These are phyloP conservation scores for Penicillium steckii DNA, from an alignment of 495 filamentous ascomycete species.

Conservation along the genomic window DNA sequence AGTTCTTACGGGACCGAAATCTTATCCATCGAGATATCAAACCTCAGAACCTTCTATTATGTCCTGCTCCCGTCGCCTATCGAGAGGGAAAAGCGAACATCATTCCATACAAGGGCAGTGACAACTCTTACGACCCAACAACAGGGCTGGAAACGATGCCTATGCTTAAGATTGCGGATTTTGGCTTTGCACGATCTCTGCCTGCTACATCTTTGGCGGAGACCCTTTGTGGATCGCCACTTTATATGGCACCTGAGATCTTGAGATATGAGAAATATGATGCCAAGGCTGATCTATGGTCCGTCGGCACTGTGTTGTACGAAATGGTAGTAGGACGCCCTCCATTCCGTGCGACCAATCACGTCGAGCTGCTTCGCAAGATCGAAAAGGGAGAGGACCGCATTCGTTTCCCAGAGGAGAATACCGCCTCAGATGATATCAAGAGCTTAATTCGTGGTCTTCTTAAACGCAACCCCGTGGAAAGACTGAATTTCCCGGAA, in stretches of 20 bases:
- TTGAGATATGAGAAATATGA: constrained; percentile 96
- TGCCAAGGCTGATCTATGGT: constrained; percentile 96
- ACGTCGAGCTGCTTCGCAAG: constrained; percentile 87
- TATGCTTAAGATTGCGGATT: constrained; percentile 96
- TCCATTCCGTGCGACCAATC: constrained; percentile 88
- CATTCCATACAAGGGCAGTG: constrained; percentile 62
- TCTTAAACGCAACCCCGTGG: constrained; percentile 79
- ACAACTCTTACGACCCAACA: constrained; percentile 73
- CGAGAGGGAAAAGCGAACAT: constrained; percentile 45
- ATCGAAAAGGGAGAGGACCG: constrained; percentile 84
- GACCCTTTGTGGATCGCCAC: constrained; percentile 93
- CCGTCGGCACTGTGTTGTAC: constrained; percentile 88
- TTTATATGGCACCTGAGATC: constrained; percentile 99
- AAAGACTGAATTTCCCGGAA: constrained; percentile 76
- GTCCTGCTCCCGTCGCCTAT: constrained; percentile 73
- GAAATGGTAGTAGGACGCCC: constrained; percentile 93
- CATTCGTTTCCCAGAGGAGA: constrained; percentile 78
- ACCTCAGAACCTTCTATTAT: constrained; percentile 89
- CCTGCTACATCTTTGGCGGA: constrained; percentile 89
- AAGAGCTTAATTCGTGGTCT: constrained; percentile 79
- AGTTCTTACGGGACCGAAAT: constrained; percentile 80
- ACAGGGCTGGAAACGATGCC: constrained; percentile 84
- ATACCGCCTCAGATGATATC: constrained; percentile 68
- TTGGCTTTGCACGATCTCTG: constrained; percentile 90
- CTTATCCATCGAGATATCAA: constrained; percentile 97